phyloP scores from a whole-genome alignment of 768 basidiomycete genomes.

The Boletus insuetus region DNA sequence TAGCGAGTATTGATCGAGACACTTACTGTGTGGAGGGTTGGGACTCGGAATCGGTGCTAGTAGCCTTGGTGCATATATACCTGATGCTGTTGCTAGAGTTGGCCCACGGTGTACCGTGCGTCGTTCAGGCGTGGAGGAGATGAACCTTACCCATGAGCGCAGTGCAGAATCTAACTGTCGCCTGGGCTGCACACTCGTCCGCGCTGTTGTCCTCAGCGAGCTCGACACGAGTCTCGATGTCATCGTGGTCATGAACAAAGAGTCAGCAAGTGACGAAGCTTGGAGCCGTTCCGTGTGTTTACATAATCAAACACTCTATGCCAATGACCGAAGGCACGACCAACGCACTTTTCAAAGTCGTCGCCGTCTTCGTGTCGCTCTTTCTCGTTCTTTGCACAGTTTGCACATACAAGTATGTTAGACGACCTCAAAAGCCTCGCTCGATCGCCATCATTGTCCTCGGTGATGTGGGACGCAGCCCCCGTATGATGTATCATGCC shows the following conservation, averaged over 20 bases:
- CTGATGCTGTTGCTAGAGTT: constrained; percentile 35
- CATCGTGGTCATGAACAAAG: constrained; percentile 17
- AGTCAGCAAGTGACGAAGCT: not conserved
- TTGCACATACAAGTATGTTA: constrained; percentile 15
- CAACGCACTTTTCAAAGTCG: not conserved
- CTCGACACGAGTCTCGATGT: constrained; percentile 13
- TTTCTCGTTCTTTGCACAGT: constrained; percentile 13
- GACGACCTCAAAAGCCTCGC: constrained; percentile 40
- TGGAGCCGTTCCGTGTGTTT: constrained; percentile 11
- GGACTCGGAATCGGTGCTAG: not conserved
- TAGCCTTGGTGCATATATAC: constrained; percentile 16
- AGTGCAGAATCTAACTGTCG: constrained; percentile 7
- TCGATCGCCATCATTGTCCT: constrained; percentile 89
- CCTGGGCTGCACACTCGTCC: constrained; percentile 1
- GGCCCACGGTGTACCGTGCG: constrained; percentile 30
- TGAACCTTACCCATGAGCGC: constrained; percentile 21
- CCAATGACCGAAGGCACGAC: constrained; percentile 4
- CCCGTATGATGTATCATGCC: constrained; percentile 98
- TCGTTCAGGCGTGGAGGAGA: constrained; percentile 21
- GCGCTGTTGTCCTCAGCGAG: constrained; percentile 13
- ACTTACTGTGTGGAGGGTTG: constrained; percentile 37
- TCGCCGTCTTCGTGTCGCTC: constrained; percentile 8
- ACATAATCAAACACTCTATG: constrained; percentile 15
- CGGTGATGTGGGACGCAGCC: constrained; percentile 94
- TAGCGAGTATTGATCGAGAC: not conserved